A percentile compares a stretch with the other conserved stretches of the same genome.
phyloP scores from a whole-genome alignment of 352 stramenopile genomes.

The Phytophthora kernoviae region DNA sequence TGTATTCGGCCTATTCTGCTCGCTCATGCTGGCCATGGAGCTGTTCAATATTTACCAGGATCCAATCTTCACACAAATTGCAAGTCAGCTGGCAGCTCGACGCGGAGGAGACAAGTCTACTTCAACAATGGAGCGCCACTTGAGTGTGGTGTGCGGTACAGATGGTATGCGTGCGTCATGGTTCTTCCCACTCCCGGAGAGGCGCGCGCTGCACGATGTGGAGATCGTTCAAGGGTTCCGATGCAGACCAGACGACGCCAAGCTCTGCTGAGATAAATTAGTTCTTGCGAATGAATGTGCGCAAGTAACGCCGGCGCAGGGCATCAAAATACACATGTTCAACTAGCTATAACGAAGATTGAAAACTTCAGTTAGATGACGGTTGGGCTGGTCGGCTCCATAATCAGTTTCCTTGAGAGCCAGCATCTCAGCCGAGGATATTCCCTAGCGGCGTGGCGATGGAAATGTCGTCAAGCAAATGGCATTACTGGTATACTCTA shows the following conservation, averaged over 20 bases:
- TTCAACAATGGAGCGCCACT: conserved; percentile 62
- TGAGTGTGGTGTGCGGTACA: conserved; percentile 81
- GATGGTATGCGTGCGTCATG: conserved; percentile 69
- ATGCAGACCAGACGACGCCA: conserved; percentile 18
- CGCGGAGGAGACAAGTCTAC: conserved; percentile 63
- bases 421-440: too few species aligned
- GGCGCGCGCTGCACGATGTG: conserved; percentile 52
- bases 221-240: conserved; percentile 70
- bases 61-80: conserved; percentile 54
- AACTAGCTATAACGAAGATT: not conserved
- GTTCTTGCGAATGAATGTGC: not conserved
- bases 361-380: not conserved
- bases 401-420: too few species aligned
- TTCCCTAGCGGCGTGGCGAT: too few species aligned
- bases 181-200: conserved; percentile 59
- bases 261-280: conserved; percentile 33
- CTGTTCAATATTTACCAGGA: conserved; percentile 78
- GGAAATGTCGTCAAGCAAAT: too few species aligned
- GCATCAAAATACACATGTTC: not conserved
- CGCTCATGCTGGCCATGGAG: conserved; percentile 82
- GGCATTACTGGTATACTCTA: too few species aligned
- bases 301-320: not conserved
- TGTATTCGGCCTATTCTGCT: conserved; percentile 79
- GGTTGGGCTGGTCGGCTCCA: too few species aligned
- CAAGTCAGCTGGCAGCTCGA: conserved; percentile 57